phyloP scores from a whole-genome alignment of 257 asterid genomes.

The Solanum chilense region DNA sequence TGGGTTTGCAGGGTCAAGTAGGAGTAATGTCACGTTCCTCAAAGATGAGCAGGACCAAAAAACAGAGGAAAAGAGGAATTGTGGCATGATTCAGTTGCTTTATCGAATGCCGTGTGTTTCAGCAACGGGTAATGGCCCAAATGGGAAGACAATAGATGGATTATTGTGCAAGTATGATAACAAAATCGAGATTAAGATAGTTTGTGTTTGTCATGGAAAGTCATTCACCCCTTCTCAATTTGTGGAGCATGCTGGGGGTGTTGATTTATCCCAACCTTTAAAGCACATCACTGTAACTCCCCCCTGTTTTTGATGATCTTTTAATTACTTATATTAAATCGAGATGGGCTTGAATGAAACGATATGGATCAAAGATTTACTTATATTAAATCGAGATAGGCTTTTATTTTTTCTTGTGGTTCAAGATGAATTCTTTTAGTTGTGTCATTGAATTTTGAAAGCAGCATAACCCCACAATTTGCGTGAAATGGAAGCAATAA shows the following conservation, averaged over 20 bases:
- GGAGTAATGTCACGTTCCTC: not conserved
- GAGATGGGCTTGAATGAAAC: no score
- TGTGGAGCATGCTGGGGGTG: slow-evolving; percentile 72
- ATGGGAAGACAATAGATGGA: slow-evolving; percentile 52
- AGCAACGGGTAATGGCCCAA: slow-evolving; percentile 58
- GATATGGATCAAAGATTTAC: not conserved
- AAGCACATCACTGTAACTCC: slow-evolving; percentile 50
- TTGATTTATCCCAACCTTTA: slow-evolving; percentile 30
- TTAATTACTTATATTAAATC: not conserved
- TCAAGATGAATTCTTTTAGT: not conserved
- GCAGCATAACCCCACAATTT: not conserved
- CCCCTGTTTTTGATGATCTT: not conserved
- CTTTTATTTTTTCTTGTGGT: not conserved
- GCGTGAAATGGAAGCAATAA: not conserved
- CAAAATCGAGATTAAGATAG: slow-evolving; percentile 34
- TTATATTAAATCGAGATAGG: not conserved
- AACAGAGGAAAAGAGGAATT: not conserved
- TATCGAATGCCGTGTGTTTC: slow-evolving; percentile 51
- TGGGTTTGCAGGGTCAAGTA: not conserved
- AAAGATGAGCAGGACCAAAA: not conserved
- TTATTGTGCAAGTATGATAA: slow-evolving; percentile 38
- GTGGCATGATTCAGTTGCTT: not conserved
- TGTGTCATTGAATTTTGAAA: not conserved
- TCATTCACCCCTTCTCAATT: slow-evolving; percentile 57
- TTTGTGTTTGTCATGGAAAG: slow-evolving; percentile 59